phyloP scores from a whole-genome alignment of 805 yeast genomes.

The Clavispora vitiphila region DNA sequence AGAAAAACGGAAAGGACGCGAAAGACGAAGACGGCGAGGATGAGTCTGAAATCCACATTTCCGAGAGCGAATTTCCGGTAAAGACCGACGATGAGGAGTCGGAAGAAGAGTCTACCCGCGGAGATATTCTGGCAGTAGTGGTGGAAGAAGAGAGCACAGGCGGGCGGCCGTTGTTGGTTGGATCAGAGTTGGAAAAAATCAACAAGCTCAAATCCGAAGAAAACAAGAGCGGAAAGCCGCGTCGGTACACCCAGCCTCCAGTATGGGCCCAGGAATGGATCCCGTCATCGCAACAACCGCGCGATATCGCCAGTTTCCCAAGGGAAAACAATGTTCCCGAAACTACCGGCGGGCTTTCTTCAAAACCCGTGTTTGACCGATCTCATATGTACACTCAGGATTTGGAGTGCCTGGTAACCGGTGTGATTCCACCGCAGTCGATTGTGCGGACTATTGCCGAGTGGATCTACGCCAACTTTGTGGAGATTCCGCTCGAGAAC shows the following conservation, averaged over 20 bases:
- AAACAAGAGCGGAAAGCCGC: conserved; percentile 43
- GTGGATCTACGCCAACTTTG: conserved; percentile 83
- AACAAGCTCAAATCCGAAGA: conserved; percentile 13
- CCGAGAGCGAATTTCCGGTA: not conserved
- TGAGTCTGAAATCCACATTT: not conserved
- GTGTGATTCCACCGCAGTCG: conserved; percentile 74
- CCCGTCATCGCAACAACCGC: conserved; percentile 11
- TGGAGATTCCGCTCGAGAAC: conserved; percentile 53
- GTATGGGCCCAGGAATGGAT: conserved; percentile 79
- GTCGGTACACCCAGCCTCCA: conserved; percentile 61
- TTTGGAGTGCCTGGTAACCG: conserved; percentile 56
- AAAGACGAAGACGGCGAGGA: not conserved
- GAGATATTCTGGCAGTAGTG: not conserved
- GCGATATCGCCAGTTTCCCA: not conserved
- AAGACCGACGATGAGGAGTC: not conserved
- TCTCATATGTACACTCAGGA: conserved; percentile 30
- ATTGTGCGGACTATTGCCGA: conserved; percentile 75
- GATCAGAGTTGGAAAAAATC: conserved; percentile 22
- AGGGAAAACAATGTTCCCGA: not conserved
- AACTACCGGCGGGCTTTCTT: conserved; percentile 7
- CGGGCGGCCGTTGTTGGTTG: not conserved
- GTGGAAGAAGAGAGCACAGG: not conserved
- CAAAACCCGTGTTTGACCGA: conserved; percentile 25
- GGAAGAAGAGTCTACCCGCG: not conserved
- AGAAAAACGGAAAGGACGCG: not conserved